These are phyloP conservation scores for Zalerion maritima DNA, from an alignment of 495 filamentous ascomycete genomes.

Conservation along the genomic window DNA sequence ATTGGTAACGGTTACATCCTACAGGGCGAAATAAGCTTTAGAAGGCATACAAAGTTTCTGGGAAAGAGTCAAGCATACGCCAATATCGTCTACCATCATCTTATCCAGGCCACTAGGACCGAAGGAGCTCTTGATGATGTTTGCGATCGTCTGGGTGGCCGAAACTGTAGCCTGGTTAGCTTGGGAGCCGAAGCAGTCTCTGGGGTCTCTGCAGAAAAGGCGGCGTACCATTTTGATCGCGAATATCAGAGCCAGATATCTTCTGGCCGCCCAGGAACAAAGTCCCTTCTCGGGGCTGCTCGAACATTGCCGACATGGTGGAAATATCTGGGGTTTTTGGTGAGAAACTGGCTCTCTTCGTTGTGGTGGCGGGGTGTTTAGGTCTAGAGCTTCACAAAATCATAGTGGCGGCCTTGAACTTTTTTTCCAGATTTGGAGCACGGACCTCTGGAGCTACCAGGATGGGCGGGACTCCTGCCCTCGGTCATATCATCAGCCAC, in stretches of 20 bases:
- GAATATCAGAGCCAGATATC: conserved; percentile 87
- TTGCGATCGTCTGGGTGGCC: conserved; percentile 91
- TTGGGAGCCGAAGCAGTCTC: conserved; percentile 1
- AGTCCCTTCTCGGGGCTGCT: conserved; percentile 76
- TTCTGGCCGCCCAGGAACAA: conserved; percentile 87
- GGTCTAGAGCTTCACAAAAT: too few relatives aligned
- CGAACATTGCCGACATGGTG: conserved; percentile 77
- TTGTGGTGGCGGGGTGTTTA: too few relatives aligned
- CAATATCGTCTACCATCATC: conserved; percentile 99
- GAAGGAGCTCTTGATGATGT: conserved; percentile 98
- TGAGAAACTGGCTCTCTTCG: too few relatives aligned
- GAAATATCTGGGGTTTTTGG: conserved; percentile 2
- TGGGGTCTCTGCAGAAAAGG: conserved; percentile 1
- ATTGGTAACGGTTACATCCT: conserved; percentile 99
- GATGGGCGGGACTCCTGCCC: too few relatives aligned
- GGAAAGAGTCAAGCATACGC: conserved; percentile 40
- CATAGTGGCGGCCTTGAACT: too few relatives aligned
- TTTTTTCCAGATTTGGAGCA: too few relatives aligned
- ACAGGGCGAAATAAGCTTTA: conserved; percentile 9
- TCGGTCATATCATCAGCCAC: too few relatives aligned
- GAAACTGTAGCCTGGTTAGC: conserved; percentile 46
- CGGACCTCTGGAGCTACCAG: too few relatives aligned
- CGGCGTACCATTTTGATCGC: conserved; percentile 79
- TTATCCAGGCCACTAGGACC: conserved; percentile 95
- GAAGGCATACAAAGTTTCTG: too few relatives aligned